Conservation (phyloP, 768 basidiomycete genomes). For the Boletus sp. region DNA sequence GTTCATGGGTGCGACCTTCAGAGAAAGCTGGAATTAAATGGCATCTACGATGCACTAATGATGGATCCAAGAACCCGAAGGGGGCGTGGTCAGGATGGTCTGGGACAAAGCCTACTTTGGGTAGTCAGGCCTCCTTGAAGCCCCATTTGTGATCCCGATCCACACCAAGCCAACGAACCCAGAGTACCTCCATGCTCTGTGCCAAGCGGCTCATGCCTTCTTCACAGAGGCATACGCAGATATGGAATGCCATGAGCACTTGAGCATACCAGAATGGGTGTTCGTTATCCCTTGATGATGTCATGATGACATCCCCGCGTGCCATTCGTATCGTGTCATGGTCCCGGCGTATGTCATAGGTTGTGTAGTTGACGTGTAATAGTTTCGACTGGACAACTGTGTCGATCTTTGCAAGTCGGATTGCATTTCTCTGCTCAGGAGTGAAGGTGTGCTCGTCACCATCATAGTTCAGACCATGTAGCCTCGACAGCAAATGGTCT, state of each 20-base stretch:
- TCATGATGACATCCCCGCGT: conserved; percentile 9
- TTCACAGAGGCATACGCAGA: too few relatives aligned
- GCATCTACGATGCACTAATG: too few relatives aligned
- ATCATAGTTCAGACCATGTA: too few relatives aligned
- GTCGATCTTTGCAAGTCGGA: neutral
- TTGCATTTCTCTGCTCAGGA: neutral
- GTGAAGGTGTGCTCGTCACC: too few relatives aligned
- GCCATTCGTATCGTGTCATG: conserved; percentile 3
- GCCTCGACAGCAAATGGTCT: too few relatives aligned
- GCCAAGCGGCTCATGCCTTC: too few relatives aligned
- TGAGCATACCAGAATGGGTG: conserved; percentile 19
- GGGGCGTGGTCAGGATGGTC: neutral
- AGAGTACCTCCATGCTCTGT: neutral
- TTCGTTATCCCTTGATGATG: neutral
- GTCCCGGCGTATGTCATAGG: conserved; percentile 16
- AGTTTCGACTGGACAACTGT: neutral
- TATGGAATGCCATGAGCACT: neutral
- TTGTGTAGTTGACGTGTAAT: conserved; percentile 12
- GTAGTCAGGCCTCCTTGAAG: neutral
- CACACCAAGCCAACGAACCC: neutral
- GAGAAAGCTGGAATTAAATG: neutral
- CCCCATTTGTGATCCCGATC: neutral
- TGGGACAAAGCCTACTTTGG: too few relatives aligned
- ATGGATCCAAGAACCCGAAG: too few relatives aligned
- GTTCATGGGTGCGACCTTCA: neutral